Base-by-base conservation (phyloP, 1,284 basidiomycete genomes). In the Bjerkandera adusta region DNA sequence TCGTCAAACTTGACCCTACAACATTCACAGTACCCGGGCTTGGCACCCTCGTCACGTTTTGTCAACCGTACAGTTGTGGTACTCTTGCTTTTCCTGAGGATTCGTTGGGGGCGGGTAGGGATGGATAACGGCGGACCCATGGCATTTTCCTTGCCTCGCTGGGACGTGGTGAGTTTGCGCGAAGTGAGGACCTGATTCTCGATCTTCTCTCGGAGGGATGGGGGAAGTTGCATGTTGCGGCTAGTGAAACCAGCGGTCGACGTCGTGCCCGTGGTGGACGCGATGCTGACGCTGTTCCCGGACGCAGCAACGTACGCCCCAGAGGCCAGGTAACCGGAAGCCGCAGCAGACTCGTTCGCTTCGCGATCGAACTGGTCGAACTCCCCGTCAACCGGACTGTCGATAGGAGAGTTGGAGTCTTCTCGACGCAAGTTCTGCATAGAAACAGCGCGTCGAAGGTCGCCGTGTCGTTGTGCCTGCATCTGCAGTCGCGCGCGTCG, bases 1-100 rank as follows among this genome's bases (percentile, higher is more conserved):
- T 97, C 88, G 0, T 88, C 85, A 62, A 95, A 99, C 64, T 93
- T 92, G 46, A 80, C 62, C 18, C 96, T 80, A 67, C 97, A 99
- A 66, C 95, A 97, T 64, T 99, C 97, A 68, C 97, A 99, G 68
- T 98, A 99, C 8, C 97, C 97, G 5, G 95, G 92, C 66, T 92
- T 97, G 60, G 79, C 87, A 43, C 80, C 87, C 69, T 92, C 91
- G 51, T 91, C 86, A 30, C 89, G 80, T 59, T 80, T 85, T 5
- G 86, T 80, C 43, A 89, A 68, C 53, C 79, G 74, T 38, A 91
- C 67, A 0, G 85, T 88, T 59, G 86, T 87, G 38, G 84, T 90
- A 55, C 88, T 90, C 57, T 81, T 79, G 58, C 83, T 85, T 65
- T 87, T 91, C 58, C 79, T 74, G 42, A 92, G 68, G 42, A 79